phyloP scores from a whole-genome alignment of 495 filamentous ascomycete genomes.

The Penicillium paxilli region DNA sequence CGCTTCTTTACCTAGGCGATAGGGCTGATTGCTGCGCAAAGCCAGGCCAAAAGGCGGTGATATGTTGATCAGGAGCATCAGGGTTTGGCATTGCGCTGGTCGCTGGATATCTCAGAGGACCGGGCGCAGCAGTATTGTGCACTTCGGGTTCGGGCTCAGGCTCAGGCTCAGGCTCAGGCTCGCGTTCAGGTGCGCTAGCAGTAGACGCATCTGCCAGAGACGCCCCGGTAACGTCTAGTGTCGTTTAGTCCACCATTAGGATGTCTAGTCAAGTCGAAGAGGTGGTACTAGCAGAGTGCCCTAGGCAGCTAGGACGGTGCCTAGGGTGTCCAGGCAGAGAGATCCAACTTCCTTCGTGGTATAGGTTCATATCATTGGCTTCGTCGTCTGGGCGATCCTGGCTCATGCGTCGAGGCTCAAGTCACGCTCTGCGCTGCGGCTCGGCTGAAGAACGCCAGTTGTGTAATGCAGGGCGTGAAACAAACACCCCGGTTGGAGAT shows the following conservation, averaged over 20 bases:
- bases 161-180: not conserved
- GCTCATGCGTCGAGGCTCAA: not conserved
- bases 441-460: not conserved
- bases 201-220: too few species aligned
- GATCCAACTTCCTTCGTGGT: not conserved
- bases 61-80: not conserved
- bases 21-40: conserved; percentile 10
- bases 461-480: not conserved
- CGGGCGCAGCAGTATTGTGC: too few species aligned
- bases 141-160: not conserved
- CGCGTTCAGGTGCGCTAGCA: not conserved
- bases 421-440: not conserved
- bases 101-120: too few species aligned
- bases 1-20: conserved; percentile 16
- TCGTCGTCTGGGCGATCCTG: not conserved
- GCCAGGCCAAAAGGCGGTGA: conserved; percentile 11
- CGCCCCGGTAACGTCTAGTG: too few species aligned
- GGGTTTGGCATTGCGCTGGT: not conserved
- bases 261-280: too few species aligned
- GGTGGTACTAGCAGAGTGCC: too few species aligned
- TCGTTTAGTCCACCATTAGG: too few species aligned
- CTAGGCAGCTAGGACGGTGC: not conserved
- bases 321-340: not conserved
- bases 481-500: not conserved
- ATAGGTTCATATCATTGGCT: not conserved